Evolutionary conservation across 1,284 basidiomycete genomes (phyloP), one percentile per base, ranked within the genome.

Genomic region (Tremellales sp.): DNA sequence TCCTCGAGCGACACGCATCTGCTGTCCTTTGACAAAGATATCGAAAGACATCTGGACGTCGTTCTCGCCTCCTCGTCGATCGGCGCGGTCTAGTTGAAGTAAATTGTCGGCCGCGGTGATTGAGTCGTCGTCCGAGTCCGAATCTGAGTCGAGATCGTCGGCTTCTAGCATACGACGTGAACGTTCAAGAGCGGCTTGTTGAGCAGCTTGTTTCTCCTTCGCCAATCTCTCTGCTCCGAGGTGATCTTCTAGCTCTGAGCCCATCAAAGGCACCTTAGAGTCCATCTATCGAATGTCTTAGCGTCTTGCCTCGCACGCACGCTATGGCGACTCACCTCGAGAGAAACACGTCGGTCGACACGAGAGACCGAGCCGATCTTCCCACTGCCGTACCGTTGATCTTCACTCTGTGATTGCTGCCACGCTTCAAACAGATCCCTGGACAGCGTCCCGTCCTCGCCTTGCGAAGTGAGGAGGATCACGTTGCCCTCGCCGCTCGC

Each of bases 21-120:
- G 84, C 64, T 93, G 88, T 5, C 93, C 96, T 69, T 94, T 96
- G 56, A 98, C 79, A 72, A 91, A 98, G 60, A 98, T 96, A 71
- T 98, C 94, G 64, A 87, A 97, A 2, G 88, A 91, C 52, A 93
- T 78, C 45, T 67, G 60, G 50, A 66, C 51, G 43, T 65, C 49
- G 40, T 67, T 58, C 61, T 70, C 72, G 41, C 75, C 76, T 3
- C 70, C 19, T 31, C 29, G 8, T 15, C 10, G 8, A 31, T 31
- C 15, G 29, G 8, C 15, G n/a, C n/a, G n/a, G 69, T 62, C 61
- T 19, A 64, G 63, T 3, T 62, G 68, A 42, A 61, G 64, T 1
- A 62, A 61, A 44, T 68, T 64, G 26, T 58, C 65, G 17, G 45
- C 62, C 43, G 65, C 64, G 4, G 58, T 46, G 40, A 80, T 77